Evolutionary conservation across 805 yeast species (phyloP).

Genomic region (Candida morakotiae): DNA sequence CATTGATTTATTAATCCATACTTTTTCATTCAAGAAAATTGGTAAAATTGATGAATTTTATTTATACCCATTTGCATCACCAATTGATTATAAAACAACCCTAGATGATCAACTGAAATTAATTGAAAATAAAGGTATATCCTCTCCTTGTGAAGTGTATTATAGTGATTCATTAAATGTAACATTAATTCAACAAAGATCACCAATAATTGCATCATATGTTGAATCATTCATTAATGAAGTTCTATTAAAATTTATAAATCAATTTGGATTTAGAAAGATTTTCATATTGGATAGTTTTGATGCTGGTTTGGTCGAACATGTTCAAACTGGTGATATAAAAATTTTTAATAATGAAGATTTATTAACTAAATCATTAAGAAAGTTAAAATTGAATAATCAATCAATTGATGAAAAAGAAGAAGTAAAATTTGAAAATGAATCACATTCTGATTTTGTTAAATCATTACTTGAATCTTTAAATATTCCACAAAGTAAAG

Average conservation of each 20-base stretch:
- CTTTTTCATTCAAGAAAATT: conserved; percentile 48
- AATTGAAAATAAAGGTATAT: conserved; percentile 27
- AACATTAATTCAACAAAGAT: conserved; percentile 72
- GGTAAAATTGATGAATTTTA: conserved; percentile 55
- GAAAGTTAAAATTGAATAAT: conserved; percentile 20
- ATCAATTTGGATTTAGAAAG: conserved; percentile 30
- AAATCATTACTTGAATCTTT: conserved; percentile 7
- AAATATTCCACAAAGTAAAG: conserved; percentile 1
- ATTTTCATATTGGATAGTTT: conserved; percentile 67
- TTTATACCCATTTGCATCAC: conserved; percentile 81
- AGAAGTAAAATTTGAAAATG: not conserved
- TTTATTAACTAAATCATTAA: conserved; percentile 26
- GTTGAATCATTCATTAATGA: conserved; percentile 47
- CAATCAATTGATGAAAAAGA: conserved; percentile 4
- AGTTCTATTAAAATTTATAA: conserved; percentile 48
- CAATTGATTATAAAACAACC: conserved; percentile 62
- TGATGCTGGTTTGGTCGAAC: conserved; percentile 53
- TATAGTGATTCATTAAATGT: conserved; percentile 35
- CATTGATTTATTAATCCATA: conserved; percentile 66
- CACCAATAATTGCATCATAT: conserved; percentile 76
- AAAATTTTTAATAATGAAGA: conserved; percentile 27
- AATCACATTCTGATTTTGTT: conserved; percentile 11
- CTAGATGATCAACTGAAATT: no score
- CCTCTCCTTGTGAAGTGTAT: conserved; percentile 68
- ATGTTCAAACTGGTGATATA: conserved; percentile 17